A percentile compares a stretch with the other conserved stretches of the same genome.
phyloP scores from a whole-genome alignment of 1,284 basidiomycete species.

The Rhodotorula sp. region DNA sequence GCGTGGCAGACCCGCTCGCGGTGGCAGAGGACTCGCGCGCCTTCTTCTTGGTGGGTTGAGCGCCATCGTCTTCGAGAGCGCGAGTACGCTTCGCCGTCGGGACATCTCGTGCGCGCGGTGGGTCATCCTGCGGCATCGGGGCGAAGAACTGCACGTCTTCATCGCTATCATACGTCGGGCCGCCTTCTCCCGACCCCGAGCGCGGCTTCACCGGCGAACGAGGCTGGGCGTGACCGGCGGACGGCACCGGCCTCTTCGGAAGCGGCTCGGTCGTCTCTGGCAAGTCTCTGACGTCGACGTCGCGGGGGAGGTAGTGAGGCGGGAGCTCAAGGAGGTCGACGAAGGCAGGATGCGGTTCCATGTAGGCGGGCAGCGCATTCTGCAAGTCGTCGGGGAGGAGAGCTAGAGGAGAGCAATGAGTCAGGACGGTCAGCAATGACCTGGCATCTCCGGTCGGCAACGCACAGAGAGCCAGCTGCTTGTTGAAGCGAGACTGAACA shows the following conservation, averaged over 20 bases:
- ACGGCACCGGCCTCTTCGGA: not conserved
- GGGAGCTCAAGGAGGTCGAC: slow-evolving; percentile 22
- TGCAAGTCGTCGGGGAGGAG: slow-evolving; percentile 26
- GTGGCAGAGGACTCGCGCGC: not conserved
- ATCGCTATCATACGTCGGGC: too few species aligned
- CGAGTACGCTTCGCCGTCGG: not conserved
- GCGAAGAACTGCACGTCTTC: too few species aligned
- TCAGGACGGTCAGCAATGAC: not conserved
- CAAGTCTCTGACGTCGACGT: not conserved
- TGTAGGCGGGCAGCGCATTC: slow-evolving; percentile 1
- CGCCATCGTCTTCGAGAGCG: not conserved
- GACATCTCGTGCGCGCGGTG: too few species aligned
- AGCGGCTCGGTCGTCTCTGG: too few species aligned
- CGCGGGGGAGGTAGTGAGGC: slow-evolving; percentile 16
- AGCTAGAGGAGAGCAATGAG: not conserved
- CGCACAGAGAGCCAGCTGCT: not conserved
- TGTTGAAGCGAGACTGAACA: not conserved
- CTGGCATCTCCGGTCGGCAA: not conserved
- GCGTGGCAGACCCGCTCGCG: not conserved
- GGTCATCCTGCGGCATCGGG: too few species aligned
- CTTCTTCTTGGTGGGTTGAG: not conserved
- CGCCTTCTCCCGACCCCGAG: too few species aligned
- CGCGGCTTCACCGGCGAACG: too few species aligned
- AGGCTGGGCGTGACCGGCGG: too few species aligned
- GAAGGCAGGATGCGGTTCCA: slow-evolving; percentile 20